Evolutionary conservation across 2,329 filamentous ascomycete species (phyloP).

Genomic region (Fusarium graminum): DNA sequence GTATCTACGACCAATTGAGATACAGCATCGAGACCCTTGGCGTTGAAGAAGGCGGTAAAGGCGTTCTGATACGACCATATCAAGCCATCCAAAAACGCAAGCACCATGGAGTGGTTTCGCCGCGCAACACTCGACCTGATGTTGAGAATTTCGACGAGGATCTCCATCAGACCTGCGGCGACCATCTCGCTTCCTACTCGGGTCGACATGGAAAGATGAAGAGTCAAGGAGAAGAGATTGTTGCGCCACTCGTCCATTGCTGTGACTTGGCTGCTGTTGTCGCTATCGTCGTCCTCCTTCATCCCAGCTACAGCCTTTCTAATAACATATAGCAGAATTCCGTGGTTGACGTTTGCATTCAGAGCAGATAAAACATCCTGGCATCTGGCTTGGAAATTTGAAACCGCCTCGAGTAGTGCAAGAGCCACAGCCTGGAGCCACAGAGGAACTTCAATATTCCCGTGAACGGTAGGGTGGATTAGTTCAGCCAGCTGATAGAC

Average conservation of each 20-base stretch:
- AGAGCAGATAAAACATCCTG: conserved; percentile 90
- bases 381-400: conserved; percentile 80
- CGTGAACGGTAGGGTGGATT: conserved; percentile 83
- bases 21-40: conserved; percentile 88
- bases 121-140: conserved; percentile 85
- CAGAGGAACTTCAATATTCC: conserved; percentile 75
- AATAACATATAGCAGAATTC: conserved; percentile 91
- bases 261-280: conserved; percentile 71
- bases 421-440: conserved; percentile 87
- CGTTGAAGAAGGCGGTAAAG: conserved; percentile 83
- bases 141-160: conserved; percentile 88
- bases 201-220: conserved; percentile 80
- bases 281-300: conserved; percentile 65
- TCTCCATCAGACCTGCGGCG: conserved; percentile 87
- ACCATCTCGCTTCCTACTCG: conserved; percentile 87
- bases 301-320: conserved; percentile 91
- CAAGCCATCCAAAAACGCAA: conserved; percentile 89
- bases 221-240: conserved; percentile 86
- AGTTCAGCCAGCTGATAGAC: conserved; percentile 93
- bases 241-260: conserved; percentile 90
- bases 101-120: conserved; percentile 83
- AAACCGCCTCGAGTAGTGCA: conserved; percentile 85
- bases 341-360: conserved; percentile 95
- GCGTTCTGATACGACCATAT: conserved; percentile 88
- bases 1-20: conserved; percentile 87